Base-by-base conservation (phyloP, 2,329 filamentous ascomycete genomes). In the Epichloe baconii region DNA sequence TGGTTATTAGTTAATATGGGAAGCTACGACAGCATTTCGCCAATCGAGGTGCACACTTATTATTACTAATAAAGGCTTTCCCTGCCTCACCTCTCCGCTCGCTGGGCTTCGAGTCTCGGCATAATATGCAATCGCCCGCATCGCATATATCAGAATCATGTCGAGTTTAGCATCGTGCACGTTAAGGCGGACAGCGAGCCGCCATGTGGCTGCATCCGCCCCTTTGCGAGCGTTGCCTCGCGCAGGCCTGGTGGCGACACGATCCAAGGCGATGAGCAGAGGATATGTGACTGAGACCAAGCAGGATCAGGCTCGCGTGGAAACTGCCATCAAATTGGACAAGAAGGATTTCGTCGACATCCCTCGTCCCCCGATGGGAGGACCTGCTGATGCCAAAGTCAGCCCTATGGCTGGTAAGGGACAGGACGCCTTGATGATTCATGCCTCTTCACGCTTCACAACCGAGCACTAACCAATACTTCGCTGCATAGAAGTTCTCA, bases 281-380 rank as follows among this genome's bases (percentile, higher is more conserved):
- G 77, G 73, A 61, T 95, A 95, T 76, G 89, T 95, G 56, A 86
- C 88, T 31, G 85, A 90, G 71, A 85, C 86, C 54, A 88, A 85
- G 73, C 77, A 82, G 57, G 82, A 87, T 60, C 79, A 81, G 67
- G 88, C 88, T 48, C 88, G 89, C 65, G 86, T 95, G 62, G 88
- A 95, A 62, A 86, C 85, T 11, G 83, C 88, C 54, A 90, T 95
- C 69, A 86, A 86, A 66, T 76, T 89, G 54, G 88, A 95, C 58
- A 88, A 91, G 71, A 86, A 86, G 66, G 82, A 86, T 35, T 93
- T 95, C 68, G 80, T 82, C 55, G 74, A 79, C 57, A 71, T 77
- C 17, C 61, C 68, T 35, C 60, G 62, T 14, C 60, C 65, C 2
- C 56, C 58, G 50, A 58, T 66, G 59, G 62, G 64, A 15, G 54